phyloP scores from a whole-genome alignment of 192 early-diverging fungal species.

The Helicostylum pulchrum region DNA sequence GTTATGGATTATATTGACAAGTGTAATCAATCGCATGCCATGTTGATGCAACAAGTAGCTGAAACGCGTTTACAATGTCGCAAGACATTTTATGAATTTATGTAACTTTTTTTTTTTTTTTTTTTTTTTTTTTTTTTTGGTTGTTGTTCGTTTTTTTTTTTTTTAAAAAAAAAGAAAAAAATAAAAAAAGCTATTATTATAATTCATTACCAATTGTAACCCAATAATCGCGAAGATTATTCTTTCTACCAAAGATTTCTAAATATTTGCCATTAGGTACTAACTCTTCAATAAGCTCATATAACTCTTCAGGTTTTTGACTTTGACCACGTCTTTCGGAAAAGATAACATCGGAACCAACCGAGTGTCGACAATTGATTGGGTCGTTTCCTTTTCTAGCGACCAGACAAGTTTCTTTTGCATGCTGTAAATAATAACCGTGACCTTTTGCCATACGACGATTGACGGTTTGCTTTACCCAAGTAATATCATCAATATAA shows the following conservation, averaged over 20 bases:
- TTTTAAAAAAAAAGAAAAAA: too few relatives aligned
- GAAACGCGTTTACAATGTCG: too few relatives aligned
- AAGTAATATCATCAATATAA: slow-evolving; percentile 93
- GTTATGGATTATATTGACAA: too few relatives aligned
- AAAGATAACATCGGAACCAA: slow-evolving; percentile 89
- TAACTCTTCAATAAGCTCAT: slow-evolving; percentile 92
- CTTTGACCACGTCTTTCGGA: slow-evolving; percentile 91
- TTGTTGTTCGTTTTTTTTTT: too few relatives aligned
- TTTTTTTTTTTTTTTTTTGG: too few relatives aligned
- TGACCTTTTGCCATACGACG: slow-evolving; percentile 96
- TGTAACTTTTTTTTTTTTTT: too few relatives aligned
- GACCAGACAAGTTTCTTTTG: slow-evolving; percentile 95
- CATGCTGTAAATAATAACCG: slow-evolving; percentile 96
- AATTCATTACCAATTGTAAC: slow-evolving; percentile 96
- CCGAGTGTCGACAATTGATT: slow-evolving; percentile 63
- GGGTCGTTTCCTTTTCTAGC: slow-evolving; percentile 87
- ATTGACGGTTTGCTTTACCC: slow-evolving; percentile 97
- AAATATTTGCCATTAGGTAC: slow-evolving; percentile 89
- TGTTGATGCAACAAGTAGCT: too few relatives aligned
- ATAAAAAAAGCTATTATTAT: slow-evolving; percentile 32
- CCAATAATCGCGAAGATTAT: slow-evolving; percentile 95
- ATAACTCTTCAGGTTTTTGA: slow-evolving; percentile 95
- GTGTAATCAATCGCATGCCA: too few relatives aligned
- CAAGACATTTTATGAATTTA: too few relatives aligned
- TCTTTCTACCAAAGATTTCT: slow-evolving; percentile 95